A percentile compares a stretch with the other conserved stretches of the same genome.
Evolutionary conservation across 108 stramenopile genomes (phyloP).

Genomic region (Nitzschia sp.): DNA sequence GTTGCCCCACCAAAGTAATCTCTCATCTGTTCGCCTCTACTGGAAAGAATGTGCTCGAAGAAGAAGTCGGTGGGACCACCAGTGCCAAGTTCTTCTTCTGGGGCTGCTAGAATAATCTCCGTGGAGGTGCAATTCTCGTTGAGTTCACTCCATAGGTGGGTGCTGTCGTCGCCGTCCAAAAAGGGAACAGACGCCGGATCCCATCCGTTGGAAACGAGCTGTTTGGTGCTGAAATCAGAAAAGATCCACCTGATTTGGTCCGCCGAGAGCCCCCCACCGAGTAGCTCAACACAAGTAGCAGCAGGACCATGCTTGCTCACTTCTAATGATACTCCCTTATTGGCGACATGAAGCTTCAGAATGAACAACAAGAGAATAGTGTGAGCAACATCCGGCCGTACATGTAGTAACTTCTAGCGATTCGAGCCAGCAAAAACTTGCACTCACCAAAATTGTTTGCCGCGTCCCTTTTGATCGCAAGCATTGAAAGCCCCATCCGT

Average conservation of each 20-base stretch:
- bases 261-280: slow-evolving; percentile 14
- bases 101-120: slow-evolving; percentile 6
- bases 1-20: neutral
- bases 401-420: neutral
- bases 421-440: too few species aligned
- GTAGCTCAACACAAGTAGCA: neutral
- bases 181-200: neutral
- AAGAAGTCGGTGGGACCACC: slow-evolving; percentile 1
- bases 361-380: neutral
- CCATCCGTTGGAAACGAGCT: slow-evolving; percentile 10
- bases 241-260: slow-evolving; percentile 38
- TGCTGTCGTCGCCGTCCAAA: slow-evolving; percentile 3
- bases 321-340: slow-evolving; percentile 11
- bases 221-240: neutral
- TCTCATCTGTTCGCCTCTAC: neutral
- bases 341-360: slow-evolving; percentile 13
- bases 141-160: slow-evolving; percentile 24
- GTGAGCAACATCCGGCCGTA: neutral
- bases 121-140: neutral
- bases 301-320: neutral
- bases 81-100: neutral
- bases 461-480: neutral
- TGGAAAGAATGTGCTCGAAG: neutral
- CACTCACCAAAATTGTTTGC: neutral
- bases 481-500: slow-evolving; percentile 12